Evolutionary conservation across 768 basidiomycete genomes (phyloP), one percentile per base, ranked within the genome.

Genomic region (Auriscalpium microsporum): DNA sequence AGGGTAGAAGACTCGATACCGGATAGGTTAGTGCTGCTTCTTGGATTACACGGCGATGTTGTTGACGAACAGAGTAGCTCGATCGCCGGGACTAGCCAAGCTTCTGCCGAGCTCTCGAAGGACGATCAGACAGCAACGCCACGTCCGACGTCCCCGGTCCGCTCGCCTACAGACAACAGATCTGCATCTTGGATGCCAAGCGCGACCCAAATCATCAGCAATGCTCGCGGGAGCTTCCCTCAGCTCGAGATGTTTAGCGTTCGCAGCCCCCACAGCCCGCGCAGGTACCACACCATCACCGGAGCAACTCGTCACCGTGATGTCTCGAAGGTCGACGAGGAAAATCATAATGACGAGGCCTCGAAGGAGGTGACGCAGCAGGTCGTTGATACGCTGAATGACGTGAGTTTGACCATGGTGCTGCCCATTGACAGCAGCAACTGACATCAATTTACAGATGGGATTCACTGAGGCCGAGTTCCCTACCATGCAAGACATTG

Each of bases 231-330:
- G 4, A 71, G 72, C 17, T 84, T 78, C 60, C 83, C 86, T 28
- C 78, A 78, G 56, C 71, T 84, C 16, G 86, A 87, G 67, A 79
- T 86, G 69, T 73, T 77, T 62, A 79, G 76, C 57, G 73, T 81
- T n/a, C 79, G 71, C 48, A 71, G 76, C 34, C 71, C 74, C 58
- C 69, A 4, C 7, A 28, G 28, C 28, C 28, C 28, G 7, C 48
- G 52, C 45, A 57, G 45, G 38, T 55, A 56, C 13, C 58, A 61
- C 62, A 52, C 64, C 44, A 79, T 84, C 56, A 73, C 72, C 55
- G 78, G 65, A 61, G 76, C 78, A 63, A 42, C 17, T 21, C 52
- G 52, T 8, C 40, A 45, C 42, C 50, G 67, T 83, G 28, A 28
- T 28, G 28, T 7, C 7, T 4, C 28, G 28, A 28, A 28, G 40